Conservation (phyloP, 805 yeast genomes). For the Wickerhamomyces strasburgensis region DNA sequence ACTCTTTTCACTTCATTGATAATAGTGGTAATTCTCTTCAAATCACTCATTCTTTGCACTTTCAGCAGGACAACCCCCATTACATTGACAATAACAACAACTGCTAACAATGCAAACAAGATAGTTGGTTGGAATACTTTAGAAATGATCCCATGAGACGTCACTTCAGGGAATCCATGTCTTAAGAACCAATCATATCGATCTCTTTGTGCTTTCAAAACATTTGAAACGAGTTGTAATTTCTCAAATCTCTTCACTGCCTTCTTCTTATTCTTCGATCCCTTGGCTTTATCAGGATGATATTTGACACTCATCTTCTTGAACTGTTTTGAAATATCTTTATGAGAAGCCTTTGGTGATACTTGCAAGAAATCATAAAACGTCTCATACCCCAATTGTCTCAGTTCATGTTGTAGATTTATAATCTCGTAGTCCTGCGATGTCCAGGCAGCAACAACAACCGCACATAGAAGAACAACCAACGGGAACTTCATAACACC, state of each 20-base stretch:
- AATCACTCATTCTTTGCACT: conserved; percentile 48
- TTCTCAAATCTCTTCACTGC: conserved; percentile 64
- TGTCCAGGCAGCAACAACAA: conserved; percentile 43
- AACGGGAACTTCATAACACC: conserved; percentile 15
- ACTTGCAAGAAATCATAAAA: too few relatives aligned
- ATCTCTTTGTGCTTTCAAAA: conserved; percentile 59
- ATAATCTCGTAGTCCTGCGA: conserved; percentile 79
- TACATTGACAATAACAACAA: conserved; percentile 45
- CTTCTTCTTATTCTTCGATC: conserved; percentile 28
- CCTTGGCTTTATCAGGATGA: conserved; percentile 76
- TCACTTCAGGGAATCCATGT: conserved; percentile 83
- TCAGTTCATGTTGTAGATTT: conserved; percentile 58
- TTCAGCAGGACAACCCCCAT: conserved; percentile 56
- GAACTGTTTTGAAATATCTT: conserved; percentile 60
- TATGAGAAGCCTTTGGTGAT: conserved; percentile 29
- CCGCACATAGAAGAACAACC: conserved; percentile 12
- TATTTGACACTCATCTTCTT: conserved; percentile 63
- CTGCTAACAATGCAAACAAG: conserved; percentile 42
- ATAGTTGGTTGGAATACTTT: conserved; percentile 66
- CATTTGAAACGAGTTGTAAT: conserved; percentile 69
- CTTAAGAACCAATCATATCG: conserved; percentile 80
- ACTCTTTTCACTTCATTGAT: conserved; percentile 45
- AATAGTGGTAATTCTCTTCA: conserved; percentile 48
- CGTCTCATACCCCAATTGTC: too few relatives aligned
- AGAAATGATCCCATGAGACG: conserved; percentile 52